Evolutionary conservation across 257 asterid genomes (phyloP).

Genomic region (Phtheirospermum japonicum): DNA sequence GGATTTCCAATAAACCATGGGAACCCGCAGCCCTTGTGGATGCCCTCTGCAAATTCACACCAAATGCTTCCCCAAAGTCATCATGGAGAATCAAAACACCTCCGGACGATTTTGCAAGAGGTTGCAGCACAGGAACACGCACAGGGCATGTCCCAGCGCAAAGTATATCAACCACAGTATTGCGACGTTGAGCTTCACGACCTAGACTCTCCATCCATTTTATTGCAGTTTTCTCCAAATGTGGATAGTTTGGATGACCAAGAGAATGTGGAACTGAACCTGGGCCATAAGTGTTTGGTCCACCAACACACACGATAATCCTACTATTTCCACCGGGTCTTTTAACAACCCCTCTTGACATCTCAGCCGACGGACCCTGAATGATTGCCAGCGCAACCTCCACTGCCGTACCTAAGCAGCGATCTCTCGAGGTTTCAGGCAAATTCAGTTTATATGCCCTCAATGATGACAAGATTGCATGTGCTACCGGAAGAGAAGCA

Average conservation of each 20-base stretch:
- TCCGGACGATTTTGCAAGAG: slow-evolving; percentile 89
- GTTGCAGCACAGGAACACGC: slow-evolving; percentile 73
- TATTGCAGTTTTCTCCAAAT: slow-evolving; percentile 74
- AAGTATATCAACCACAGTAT: slow-evolving; percentile 70
- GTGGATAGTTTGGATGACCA: slow-evolving; percentile 76
- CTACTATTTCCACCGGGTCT: slow-evolving; percentile 91
- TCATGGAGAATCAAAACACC: slow-evolving; percentile 85
- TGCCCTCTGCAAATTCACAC: slow-evolving; percentile 96
- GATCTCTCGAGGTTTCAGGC: slow-evolving; percentile 88
- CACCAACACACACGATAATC: slow-evolving; percentile 90
- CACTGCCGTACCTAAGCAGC: slow-evolving; percentile 90
- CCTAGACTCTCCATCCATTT: slow-evolving; percentile 89
- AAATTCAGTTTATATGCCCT: slow-evolving; percentile 60
- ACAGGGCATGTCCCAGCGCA: slow-evolving; percentile 98
- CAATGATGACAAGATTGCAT: slow-evolving; percentile 78
- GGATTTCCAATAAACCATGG: slow-evolving; percentile 79
- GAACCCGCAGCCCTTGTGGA: slow-evolving; percentile 87
- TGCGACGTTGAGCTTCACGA: slow-evolving; percentile 61
- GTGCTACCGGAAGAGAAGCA: slow-evolving; percentile 86
- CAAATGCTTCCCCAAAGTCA: slow-evolving; percentile 97
- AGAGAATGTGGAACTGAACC: slow-evolving; percentile 88
- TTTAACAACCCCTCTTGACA: slow-evolving; percentile 78
- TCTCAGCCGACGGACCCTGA: slow-evolving; percentile 91
- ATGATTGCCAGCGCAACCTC: slow-evolving; percentile 84
- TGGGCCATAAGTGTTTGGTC: slow-evolving; percentile 87